Evolutionary conservation across 2,329 filamentous ascomycete genomes (phyloP).

Genomic region (Talaromyces sp.): DNA sequence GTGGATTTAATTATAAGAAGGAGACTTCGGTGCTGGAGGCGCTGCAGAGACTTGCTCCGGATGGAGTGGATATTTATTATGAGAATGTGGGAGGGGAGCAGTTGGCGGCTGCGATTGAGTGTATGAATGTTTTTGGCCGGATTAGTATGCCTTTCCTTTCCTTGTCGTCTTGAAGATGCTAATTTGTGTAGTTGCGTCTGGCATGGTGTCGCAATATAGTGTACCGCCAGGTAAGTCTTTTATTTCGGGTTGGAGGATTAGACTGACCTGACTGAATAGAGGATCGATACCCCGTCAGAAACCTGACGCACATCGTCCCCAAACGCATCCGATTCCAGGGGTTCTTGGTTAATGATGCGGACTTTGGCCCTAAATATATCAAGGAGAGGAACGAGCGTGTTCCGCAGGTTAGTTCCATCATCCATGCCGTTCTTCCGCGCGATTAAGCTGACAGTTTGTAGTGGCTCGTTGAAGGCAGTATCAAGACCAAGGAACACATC

Average conservation of each 20-base stretch:
- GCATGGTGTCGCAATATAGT: conserved; percentile 80
- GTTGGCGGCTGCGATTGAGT: conserved; percentile 64
- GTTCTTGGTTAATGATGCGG: conserved; percentile 69
- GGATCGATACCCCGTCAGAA: conserved; percentile 66
- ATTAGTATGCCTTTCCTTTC: conserved; percentile 42
- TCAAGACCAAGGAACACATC: conserved; percentile 68
- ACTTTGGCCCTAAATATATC: conserved; percentile 65
- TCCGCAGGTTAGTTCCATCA: not conserved
- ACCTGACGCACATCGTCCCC: conserved; percentile 61
- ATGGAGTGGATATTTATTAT: conserved; percentile 81
- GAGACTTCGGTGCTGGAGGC: conserved; percentile 65
- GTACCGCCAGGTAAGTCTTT: conserved; percentile 23
- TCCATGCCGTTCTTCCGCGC: not conserved
- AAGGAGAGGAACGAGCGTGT: conserved; percentile 20
- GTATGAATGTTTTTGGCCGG: conserved; percentile 65
- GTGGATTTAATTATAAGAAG: conserved; percentile 85
- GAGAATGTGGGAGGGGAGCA: conserved; percentile 78
- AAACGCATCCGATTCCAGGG: conserved; percentile 70
- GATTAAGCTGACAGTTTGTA: conserved; percentile 43
- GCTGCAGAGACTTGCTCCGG: conserved; percentile 66
- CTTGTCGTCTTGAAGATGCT: not conserved
- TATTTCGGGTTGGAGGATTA: not conserved
- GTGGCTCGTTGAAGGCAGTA: conserved; percentile 73
- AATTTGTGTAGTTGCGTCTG: conserved; percentile 48
- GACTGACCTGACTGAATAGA: conserved; percentile 24